Evolutionary conservation across 768 basidiomycete species (phyloP).

Genomic region (Russula earlei): DNA sequence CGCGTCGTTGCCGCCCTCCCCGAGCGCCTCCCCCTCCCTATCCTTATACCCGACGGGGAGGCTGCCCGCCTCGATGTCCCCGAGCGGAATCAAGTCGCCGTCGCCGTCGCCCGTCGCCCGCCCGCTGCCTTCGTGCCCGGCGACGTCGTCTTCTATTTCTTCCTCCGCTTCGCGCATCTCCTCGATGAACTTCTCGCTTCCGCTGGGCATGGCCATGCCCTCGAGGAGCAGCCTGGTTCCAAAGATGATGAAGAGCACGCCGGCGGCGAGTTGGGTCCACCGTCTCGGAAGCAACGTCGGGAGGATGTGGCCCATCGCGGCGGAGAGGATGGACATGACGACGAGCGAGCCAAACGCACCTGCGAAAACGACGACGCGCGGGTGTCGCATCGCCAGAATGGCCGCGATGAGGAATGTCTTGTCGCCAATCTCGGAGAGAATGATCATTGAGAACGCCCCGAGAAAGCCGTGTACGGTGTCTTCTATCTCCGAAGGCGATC

Average conservation of each 20-base stretch:
- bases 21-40: too few species aligned
- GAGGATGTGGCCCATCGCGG: constrained; percentile 86
- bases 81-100: constrained; percentile 57
- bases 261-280: constrained; percentile 49
- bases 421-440: constrained; percentile 91
- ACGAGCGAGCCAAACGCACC: constrained; percentile 85
- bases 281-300: constrained; percentile 69
- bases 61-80: constrained; percentile 67
- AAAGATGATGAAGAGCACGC: constrained; percentile 81
- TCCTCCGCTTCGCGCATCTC: constrained; percentile 96
- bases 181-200: constrained; percentile 76
- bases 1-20: constrained; percentile 15
- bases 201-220: constrained; percentile 67
- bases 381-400: constrained; percentile 87
- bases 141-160: constrained; percentile 81
- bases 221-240: constrained; percentile 86
- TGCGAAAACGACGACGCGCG: constrained; percentile 73
- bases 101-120: constrained; percentile 27
- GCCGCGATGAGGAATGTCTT: constrained; percentile 88
- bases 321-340: constrained; percentile 90
- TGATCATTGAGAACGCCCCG: constrained; percentile 84
- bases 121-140: constrained; percentile 37
- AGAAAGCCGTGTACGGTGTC: constrained; percentile 44
- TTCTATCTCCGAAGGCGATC: constrained; percentile 19
- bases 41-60: constrained; percentile 24